phyloP scores from a whole-genome alignment of 345 rosid genomes.

The Populus pruinosa region DNA sequence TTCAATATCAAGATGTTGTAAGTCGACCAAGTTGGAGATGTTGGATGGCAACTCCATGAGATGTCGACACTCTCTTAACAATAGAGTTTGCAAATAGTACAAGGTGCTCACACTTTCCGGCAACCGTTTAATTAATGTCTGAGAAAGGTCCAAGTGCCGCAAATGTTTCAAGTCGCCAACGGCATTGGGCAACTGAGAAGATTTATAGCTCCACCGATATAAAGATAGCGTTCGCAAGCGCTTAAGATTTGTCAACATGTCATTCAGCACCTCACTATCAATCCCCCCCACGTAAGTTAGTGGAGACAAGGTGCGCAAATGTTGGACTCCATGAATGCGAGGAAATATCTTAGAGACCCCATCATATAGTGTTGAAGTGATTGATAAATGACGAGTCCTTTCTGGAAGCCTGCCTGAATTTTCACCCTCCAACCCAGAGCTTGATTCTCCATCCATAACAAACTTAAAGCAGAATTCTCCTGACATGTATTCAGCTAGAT shows the following conservation, averaged over 20 bases:
- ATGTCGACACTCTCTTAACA: neutral
- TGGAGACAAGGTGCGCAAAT: neutral
- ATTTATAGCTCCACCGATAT: neutral
- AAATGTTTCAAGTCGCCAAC: constrained; percentile 2
- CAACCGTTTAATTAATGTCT: neutral
- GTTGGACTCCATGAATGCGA: neutral
- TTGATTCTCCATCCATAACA: neutral
- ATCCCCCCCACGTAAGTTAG: too few species aligned
- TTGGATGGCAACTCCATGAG: neutral
- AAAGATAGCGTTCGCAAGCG: neutral
- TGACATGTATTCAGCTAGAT: neutral
- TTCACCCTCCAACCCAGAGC: constrained; percentile 4
- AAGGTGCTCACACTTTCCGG: neutral
- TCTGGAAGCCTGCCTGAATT: neutral
- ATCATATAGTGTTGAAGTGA: neutral
- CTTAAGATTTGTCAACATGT: neutral
- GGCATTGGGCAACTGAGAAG: neutral
- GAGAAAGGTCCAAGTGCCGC: neutral
- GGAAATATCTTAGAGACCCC: neutral
- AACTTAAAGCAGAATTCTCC: constrained; percentile 11
- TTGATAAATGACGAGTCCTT: neutral
- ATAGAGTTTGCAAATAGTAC: neutral
- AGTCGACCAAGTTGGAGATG: neutral
- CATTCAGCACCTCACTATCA: neutral
- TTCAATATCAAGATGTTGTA: constrained; percentile 1